These are phyloP conservation scores for Warburgia ugandensis DNA, from an alignment of 164 flowering plant genomes.

Conservation along the genomic window DNA sequence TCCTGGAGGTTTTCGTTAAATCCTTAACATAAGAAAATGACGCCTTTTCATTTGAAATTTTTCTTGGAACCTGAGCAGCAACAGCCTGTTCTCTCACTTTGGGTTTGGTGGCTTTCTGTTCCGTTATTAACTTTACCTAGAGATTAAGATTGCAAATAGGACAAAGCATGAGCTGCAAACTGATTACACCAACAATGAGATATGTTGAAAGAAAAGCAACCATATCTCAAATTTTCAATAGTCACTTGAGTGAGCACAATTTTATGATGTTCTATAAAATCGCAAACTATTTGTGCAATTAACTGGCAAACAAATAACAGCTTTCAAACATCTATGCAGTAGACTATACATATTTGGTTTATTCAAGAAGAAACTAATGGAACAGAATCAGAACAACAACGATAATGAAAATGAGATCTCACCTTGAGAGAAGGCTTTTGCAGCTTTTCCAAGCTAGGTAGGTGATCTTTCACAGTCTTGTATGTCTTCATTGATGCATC, in stretches of 20 bases:
- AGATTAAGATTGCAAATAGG: conserved; percentile 7
- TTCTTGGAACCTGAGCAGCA: conserved; percentile 12
- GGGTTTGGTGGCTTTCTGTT: conserved; percentile 18
- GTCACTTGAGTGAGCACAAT: too few relatives aligned
- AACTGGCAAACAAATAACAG: too few relatives aligned
- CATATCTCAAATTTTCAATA: too few relatives aligned
- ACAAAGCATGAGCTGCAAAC: neutral
- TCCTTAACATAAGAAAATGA: conserved; percentile 13
- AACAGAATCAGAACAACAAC: neutral
- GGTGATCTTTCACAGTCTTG: conserved; percentile 8
- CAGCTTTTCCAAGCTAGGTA: conserved; percentile 7
- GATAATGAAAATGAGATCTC: neutral
- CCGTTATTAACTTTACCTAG: conserved; percentile 18
- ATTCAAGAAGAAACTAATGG: too few relatives aligned
- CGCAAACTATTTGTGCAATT: too few relatives aligned
- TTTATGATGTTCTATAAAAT: too few relatives aligned
- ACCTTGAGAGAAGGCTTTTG: conserved; percentile 32
- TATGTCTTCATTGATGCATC: conserved; percentile 11
- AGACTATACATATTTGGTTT: too few relatives aligned
- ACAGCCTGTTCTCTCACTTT: conserved; percentile 17
- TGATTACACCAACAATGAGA: neutral
- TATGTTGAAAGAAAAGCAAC: too few relatives aligned
- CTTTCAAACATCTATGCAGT: too few relatives aligned
- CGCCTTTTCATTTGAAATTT: conserved; percentile 12
- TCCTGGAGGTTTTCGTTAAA: conserved; percentile 20